Percentiles rank a stretch among this genome's conserved stretches.
Conservation (phyloP, 768 basidiomycete species). For the Collybia sordida region DNA sequence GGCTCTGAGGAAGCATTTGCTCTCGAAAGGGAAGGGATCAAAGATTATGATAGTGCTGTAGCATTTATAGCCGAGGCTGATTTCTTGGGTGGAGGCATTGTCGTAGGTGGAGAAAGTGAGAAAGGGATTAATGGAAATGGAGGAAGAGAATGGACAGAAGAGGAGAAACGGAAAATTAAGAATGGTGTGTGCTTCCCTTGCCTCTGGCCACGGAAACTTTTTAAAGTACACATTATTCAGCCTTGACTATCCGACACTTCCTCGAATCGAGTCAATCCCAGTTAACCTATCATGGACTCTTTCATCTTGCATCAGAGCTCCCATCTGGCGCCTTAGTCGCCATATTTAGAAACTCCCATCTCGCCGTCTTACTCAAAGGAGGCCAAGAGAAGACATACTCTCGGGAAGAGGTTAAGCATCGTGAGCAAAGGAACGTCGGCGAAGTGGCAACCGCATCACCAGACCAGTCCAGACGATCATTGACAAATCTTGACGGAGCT, state of each 20-base stretch:
- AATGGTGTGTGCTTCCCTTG: conserved; percentile 50
- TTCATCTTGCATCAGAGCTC: conserved; percentile 71
- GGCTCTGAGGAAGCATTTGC: conserved; percentile 56
- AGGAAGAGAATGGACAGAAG: conserved; percentile 39
- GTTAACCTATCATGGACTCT: conserved; percentile 85
- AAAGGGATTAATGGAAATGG: conserved; percentile 15
- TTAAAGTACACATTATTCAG: conserved; percentile 33
- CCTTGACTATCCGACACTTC: conserved; percentile 65
- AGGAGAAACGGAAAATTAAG: conserved; percentile 62
- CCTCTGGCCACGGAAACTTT: no score
- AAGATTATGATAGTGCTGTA: conserved; percentile 76
- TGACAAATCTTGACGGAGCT: no score
- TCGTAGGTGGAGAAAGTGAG: conserved; percentile 28
- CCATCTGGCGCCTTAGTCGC: conserved; percentile 61
- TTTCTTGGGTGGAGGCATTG: conserved; percentile 59
- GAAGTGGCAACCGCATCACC: no score
- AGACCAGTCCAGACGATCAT: no score
- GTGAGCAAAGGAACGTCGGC: no score
- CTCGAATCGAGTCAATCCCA: conserved; percentile 76
- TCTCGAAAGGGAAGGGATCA: conserved; percentile 39
- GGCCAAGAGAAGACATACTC: not conserved
- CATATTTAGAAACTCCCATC: conserved; percentile 87
- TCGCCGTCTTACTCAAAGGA: conserved; percentile 75
- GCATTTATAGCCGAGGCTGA: conserved; percentile 80
- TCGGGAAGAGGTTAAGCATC: no score